These are phyloP conservation scores for Xerocomus minutiporus DNA, from an alignment of 1,284 basidiomycete genomes.

Conservation along the genomic window DNA sequence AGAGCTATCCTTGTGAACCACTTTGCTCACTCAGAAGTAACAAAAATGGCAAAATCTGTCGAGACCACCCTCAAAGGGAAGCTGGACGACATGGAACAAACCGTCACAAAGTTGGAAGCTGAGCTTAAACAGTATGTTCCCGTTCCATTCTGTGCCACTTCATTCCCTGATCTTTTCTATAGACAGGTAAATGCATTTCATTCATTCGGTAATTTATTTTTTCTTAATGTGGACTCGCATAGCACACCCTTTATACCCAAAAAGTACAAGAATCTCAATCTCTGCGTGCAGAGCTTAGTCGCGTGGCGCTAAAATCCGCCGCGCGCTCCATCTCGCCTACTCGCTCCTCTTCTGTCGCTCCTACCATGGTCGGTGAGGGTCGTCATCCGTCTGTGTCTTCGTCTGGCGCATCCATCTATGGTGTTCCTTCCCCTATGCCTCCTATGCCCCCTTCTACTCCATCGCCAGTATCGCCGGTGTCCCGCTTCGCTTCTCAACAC, in stretches of 20 bases:
- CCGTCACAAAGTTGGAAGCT: constrained; percentile 55
- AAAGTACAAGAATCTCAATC: constrained; percentile 66
- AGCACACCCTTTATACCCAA: constrained; percentile 60
- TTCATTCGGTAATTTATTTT: constrained; percentile 2
- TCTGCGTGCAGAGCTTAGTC: constrained; percentile 60
- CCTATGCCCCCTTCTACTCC: constrained; percentile 35
- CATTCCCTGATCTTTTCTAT: constrained; percentile 23
- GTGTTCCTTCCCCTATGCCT: constrained; percentile 29
- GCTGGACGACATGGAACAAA: constrained; percentile 58
- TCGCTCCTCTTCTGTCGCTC: constrained; percentile 28
- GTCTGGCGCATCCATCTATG: constrained; percentile 33
- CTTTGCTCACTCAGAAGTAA: constrained; percentile 67
- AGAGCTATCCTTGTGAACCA: constrained; percentile 79
- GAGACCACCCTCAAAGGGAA: constrained; percentile 59
- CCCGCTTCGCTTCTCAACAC: constrained; percentile 48
- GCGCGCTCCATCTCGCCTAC: constrained; percentile 32
- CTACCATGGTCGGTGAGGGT: constrained; percentile 16
- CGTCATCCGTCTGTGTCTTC: constrained; percentile 35
- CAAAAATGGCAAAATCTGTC: constrained; percentile 54
- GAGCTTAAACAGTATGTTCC: constrained; percentile 64
- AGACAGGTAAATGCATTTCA: constrained; percentile 29
- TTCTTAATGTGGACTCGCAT: constrained; percentile 14
- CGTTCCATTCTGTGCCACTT: constrained; percentile 31
- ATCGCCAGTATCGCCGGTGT: constrained; percentile 27
- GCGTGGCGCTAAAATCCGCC: constrained; percentile 43